Evolutionary conservation across 129 eudicot species (phyloP).

Genomic region (Saussurea involucrata): DNA sequence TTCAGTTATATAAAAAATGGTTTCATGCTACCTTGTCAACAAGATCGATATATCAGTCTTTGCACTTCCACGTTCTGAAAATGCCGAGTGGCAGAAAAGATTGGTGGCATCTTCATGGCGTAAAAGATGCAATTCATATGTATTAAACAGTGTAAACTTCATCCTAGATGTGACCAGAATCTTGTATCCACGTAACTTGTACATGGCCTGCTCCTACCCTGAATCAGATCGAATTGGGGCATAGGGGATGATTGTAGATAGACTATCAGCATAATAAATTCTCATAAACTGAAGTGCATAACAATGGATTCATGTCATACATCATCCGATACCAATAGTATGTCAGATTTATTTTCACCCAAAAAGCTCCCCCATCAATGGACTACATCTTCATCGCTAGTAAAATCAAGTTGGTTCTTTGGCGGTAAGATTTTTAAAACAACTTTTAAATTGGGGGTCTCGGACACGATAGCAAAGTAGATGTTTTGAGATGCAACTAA

Average conservation of each 20-base stretch:
- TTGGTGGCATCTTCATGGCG: constrained; percentile 26
- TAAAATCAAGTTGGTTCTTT: constrained; percentile 18
- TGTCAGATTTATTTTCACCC: constrained; percentile 9
- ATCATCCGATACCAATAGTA: constrained; percentile 47
- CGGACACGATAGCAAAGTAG: constrained; percentile 35
- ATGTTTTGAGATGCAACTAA: too few relatives aligned
- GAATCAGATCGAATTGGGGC: too few relatives aligned
- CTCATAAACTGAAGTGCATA: neutral
- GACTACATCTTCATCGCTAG: constrained; percentile 36
- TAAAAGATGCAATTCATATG: constrained; percentile 30
- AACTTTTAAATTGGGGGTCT: constrained; percentile 15
- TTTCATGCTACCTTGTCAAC: constrained; percentile 33
- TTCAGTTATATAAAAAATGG: neutral
- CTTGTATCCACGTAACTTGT: constrained; percentile 24
- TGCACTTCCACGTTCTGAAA: constrained; percentile 10
- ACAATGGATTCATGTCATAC: constrained; percentile 37
- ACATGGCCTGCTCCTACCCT: neutral
- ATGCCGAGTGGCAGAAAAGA: constrained; percentile 37
- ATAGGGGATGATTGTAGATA: too few relatives aligned
- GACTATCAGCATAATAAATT: too few relatives aligned
- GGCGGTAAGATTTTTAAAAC: constrained; percentile 22
- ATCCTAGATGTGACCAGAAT: constrained; percentile 44
- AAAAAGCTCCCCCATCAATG: constrained; percentile 31
- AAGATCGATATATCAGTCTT: constrained; percentile 18
- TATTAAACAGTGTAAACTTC: constrained; percentile 14